Evolutionary conservation across 2,329 filamentous ascomycete genomes (phyloP), one percentile per base, ranked within the genome.

Genomic region (Trichoderma guizhouense): DNA sequence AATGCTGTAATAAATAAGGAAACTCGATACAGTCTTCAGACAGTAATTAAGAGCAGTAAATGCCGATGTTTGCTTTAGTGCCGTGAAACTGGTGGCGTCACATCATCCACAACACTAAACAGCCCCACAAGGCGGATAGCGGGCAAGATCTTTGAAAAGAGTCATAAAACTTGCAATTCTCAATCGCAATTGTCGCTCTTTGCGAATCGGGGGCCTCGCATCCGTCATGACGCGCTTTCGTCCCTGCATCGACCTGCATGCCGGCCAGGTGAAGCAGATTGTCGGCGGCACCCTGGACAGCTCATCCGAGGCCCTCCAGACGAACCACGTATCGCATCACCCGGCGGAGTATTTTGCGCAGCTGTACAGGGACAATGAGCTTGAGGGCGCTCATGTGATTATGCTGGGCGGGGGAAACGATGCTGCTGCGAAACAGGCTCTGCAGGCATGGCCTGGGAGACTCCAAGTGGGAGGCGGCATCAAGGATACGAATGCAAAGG

Each of bases 201-300:
- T 21, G 5, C 30, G n/a, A 58, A 43, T 2, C 18, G 51, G 53
- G 53, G 15, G 21, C 12, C 34, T 68, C 28, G 24, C 28, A 60
- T 34, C 69, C 69, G 78, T 72, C 73, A 97, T 99, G 96, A 98
- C 96, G 3, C 90, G 91, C 76, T 99, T 99, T 79, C 88, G 96
- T 51, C 96, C 96, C 24, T 99, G 96, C 80, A 98, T 99, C 82
- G 96, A 99, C 83, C 89, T 99, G 68, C 96, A 99, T 82, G 92
- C 95, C n/a, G 96, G 96, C 15, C 92, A 95, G 80, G 96, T 99
- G 72, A 99, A 99, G 85, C 96, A 99, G 82, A 99, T 99, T 77
- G 95, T 99, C 53, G 96, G 96, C 76, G 95, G 96, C 72, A 98
- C 96, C 2, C 88, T 99, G 74, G 92, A 92, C 83, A 88, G 88